Evolutionary conservation across 257 asterid species (phyloP), one percentile per base, ranked within the genome.

Genomic region (Avicennia marina): DNA sequence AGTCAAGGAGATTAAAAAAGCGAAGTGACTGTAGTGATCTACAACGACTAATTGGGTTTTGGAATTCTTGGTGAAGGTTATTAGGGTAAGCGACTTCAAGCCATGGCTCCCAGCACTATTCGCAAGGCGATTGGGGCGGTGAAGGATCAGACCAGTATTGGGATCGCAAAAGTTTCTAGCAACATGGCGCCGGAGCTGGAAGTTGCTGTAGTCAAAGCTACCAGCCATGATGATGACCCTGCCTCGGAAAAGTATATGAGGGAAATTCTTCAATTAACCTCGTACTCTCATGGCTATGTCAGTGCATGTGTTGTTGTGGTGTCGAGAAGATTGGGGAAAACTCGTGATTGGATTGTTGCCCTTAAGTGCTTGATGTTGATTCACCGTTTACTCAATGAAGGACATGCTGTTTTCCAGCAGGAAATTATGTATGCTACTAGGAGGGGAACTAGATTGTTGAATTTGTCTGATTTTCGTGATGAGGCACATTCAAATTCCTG

Each of bases 81-180:
- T 13, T 48, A 43, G 56, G 47, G 41, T 20, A 42, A 33, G 19
- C n/a, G 31, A 45, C 66, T 27, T 61, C 8, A 31, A 72, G 12
- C 34, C 80, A 72, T 87, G 95, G 90, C 95, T 48, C 95, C 89
- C 25, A 84, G 29, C 56, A 84, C 95, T 20, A 76, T 87, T 11
- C 75, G 94, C 19, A 87, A 87, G 79, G 95, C 95, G 60, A 87
- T 87, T 63, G 95, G 95, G 47, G 90, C 90, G 4, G 90, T 87
- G 50, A 87, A 87, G 81, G 95, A 87, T 51, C 95, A 87, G 51
- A 81, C 95, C 1, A 87, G 90, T 75, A 87, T 87, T 25, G 90
- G 95, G 18, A 67, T 87, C 16, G 95, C 95, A 0, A 87, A 87
- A 64, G 95, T 87, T 1, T 74, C 94, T 0, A 73, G 94, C 72